Evolutionary conservation across 2,329 filamentous ascomycete species (phyloP).

Genomic region (Trichoderma sp.): DNA sequence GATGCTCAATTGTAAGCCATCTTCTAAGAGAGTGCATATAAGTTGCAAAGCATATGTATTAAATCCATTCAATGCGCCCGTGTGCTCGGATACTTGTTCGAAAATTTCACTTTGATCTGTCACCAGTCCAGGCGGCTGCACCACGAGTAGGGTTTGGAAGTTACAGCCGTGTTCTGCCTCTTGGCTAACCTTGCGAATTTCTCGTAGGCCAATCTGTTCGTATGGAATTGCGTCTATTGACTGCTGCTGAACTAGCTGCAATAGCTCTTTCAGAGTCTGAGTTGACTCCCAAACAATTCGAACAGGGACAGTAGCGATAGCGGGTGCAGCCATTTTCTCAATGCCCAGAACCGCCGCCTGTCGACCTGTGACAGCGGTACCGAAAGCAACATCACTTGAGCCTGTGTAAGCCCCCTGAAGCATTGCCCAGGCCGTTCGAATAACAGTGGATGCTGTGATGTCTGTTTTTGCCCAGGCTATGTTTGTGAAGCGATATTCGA

Average conservation of each 20-base stretch:
- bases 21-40: background rate
- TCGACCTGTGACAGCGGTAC: background rate
- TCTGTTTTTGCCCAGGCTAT: background rate
- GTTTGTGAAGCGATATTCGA: background rate
- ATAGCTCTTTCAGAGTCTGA: background rate
- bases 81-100: background rate
- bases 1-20: background rate
- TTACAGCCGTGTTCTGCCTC: background rate
- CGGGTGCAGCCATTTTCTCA: background rate
- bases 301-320: background rate
- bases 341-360: background rate
- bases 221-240: background rate
- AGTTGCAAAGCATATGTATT: background rate
- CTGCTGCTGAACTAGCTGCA: background rate
- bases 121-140: background rate
- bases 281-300: background rate
- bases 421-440: background rate
- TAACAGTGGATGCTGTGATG: background rate
- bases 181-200: background rate
- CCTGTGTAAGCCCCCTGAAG: background rate
- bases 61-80: background rate
- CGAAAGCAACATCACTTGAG: background rate
- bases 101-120: background rate
- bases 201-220: background rate
- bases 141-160: background rate